Evolutionary conservation across 2,329 filamentous ascomycete species (phyloP).

Genomic region (Penicillium italicum): DNA sequence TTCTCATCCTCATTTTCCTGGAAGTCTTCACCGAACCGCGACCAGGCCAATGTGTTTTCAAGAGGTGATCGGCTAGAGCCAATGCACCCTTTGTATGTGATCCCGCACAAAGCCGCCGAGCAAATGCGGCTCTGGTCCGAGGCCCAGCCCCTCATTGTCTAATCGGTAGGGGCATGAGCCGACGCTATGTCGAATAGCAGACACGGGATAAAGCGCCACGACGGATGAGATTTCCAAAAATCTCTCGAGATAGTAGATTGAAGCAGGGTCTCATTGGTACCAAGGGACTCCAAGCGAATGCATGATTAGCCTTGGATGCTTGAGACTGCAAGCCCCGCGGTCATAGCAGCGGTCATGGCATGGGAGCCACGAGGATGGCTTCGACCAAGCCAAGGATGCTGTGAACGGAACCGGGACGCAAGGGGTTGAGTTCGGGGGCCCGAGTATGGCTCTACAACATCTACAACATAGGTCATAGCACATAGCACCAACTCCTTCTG

Average conservation of each 20-base stretch:
- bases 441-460: conserved; percentile 1
- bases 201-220: background rate
- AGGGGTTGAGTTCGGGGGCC: conserved; percentile 7
- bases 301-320: conserved; percentile 1
- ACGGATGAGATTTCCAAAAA: background rate
- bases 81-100: conserved; percentile 80
- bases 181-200: background rate
- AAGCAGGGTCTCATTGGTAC: background rate
- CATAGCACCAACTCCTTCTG: background rate
- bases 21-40: conserved; percentile 39
- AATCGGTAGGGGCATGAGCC: background rate
- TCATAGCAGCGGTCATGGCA: conserved; percentile 9
- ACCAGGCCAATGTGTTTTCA: conserved; percentile 62
- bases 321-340: conserved; percentile 1
- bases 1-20: conserved; percentile 41
- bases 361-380: conserved; percentile 14
- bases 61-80: conserved; percentile 65
- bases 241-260: background rate
- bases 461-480: conserved; percentile 6
- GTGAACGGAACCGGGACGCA: conserved; percentile 11
- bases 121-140: conserved; percentile 63
- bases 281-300: conserved; percentile 9
- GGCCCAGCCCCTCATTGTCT: conserved; percentile 21
- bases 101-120: conserved; percentile 68
- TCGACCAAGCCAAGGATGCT: background rate